Evolutionary conservation across 2,329 filamentous ascomycete species (phyloP).

Genomic region (Bipolaris gigantea): DNA sequence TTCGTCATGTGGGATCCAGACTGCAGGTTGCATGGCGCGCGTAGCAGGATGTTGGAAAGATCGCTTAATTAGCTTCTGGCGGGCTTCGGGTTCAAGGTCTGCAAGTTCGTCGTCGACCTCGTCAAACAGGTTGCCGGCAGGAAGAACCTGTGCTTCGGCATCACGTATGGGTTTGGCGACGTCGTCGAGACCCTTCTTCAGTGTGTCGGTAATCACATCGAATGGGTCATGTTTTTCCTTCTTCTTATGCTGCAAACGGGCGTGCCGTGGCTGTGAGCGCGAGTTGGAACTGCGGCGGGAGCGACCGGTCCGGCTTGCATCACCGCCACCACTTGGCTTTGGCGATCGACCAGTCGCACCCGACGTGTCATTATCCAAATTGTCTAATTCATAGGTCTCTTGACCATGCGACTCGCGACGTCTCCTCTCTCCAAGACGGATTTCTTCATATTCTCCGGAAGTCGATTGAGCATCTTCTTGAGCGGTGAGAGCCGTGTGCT

Average conservation of each 20-base stretch:
- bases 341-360: constrained; percentile 7
- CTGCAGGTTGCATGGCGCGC: constrained; percentile 78
- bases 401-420: constrained; percentile 14
- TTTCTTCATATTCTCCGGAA: constrained; percentile 36
- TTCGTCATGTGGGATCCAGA: constrained; percentile 93
- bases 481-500: constrained; percentile 46
- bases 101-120: constrained; percentile 92
- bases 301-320: constrained; percentile 34
- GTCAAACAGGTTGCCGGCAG: constrained; percentile 81
- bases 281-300: constrained; percentile 34
- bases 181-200: constrained; percentile 35
- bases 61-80: constrained; percentile 80
- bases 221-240: constrained; percentile 32
- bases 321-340: constrained; percentile 24
- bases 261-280: constrained; percentile 25
- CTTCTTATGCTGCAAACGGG: constrained; percentile 18
- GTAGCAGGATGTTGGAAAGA: constrained; percentile 91
- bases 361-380: constrained; percentile 21
- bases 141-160: constrained; percentile 53
- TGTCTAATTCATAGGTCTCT: constrained; percentile 35
- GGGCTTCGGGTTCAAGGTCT: constrained; percentile 85
- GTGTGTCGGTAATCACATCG: constrained; percentile 29
- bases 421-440: constrained; percentile 5
- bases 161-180: constrained; percentile 38
- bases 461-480: constrained; percentile 36